Evolutionary conservation across 805 yeast species (phyloP).

Genomic region (Cyberlindnera subsufficiens): DNA sequence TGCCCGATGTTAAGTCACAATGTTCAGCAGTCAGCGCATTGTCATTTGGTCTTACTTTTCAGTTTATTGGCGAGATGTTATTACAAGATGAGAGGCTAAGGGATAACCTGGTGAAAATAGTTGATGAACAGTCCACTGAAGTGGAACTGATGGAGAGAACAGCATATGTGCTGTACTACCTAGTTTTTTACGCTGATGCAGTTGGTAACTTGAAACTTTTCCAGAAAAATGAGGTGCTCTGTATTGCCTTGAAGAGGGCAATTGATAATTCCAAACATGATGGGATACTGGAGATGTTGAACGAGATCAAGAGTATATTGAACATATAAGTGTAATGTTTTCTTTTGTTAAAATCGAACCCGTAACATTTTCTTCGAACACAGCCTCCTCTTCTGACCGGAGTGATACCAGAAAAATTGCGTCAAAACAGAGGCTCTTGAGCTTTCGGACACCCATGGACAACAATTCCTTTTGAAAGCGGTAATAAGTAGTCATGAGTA

Average conservation of each 20-base stretch:
- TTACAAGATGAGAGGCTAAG: slow-evolving; percentile 21
- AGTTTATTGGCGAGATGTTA: slow-evolving; percentile 29
- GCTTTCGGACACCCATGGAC: too few relatives aligned
- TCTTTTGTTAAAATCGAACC: too few relatives aligned
- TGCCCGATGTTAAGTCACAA: slow-evolving; percentile 36
- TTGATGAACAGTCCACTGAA: slow-evolving; percentile 25
- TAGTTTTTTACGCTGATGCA: slow-evolving; percentile 20
- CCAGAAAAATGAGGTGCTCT: not conserved
- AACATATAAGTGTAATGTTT: not conserved
- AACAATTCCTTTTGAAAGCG: too few relatives aligned
- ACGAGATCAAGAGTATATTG: not conserved
- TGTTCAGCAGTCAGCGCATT: slow-evolving; percentile 33
- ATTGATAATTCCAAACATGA: not conserved
- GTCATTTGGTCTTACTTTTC: slow-evolving; percentile 29
- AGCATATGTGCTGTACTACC: slow-evolving; percentile 24
- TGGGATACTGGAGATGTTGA: not conserved
- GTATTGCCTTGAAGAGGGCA: not conserved
- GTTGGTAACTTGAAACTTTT: slow-evolving; percentile 5
- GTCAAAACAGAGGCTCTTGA: too few relatives aligned
- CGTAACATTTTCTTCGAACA: too few relatives aligned
- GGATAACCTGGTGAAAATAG: slow-evolving; percentile 20
- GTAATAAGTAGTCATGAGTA: too few relatives aligned
- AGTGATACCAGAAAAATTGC: too few relatives aligned
- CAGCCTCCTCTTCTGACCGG: too few relatives aligned
- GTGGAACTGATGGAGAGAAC: slow-evolving; percentile 27